phyloP scores from a whole-genome alignment of 192 early-diverging fungal genomes.

The Ramicandelaber brevisporus region DNA sequence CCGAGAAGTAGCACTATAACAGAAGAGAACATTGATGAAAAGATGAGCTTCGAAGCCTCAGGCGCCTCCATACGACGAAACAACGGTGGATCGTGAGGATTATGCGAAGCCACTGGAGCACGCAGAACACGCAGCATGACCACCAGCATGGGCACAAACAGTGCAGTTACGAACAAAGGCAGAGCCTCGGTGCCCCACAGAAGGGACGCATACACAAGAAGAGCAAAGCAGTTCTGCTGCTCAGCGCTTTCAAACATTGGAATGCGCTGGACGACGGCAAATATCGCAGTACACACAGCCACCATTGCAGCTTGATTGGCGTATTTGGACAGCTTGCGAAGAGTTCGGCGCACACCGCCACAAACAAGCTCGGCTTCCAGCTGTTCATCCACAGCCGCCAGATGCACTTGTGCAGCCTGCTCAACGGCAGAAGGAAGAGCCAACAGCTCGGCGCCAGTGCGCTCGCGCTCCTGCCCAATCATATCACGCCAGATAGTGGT shows the following conservation, averaged over 20 bases:
- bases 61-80: slow-evolving; percentile 35
- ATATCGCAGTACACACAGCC: slow-evolving; percentile 23
- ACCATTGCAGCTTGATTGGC: no score
- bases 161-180: slow-evolving; percentile 75
- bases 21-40: slow-evolving; percentile 82
- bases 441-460: slow-evolving; percentile 27
- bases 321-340: no score
- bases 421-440: slow-evolving; percentile 4
- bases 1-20: slow-evolving; percentile 91
- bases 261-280: slow-evolving; percentile 25
- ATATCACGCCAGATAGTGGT: slow-evolving; percentile 97
- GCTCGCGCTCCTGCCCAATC: slow-evolving; percentile 67
- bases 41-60: slow-evolving; percentile 59
- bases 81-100: slow-evolving; percentile 15
- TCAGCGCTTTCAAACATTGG: slow-evolving; percentile 40
- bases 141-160: slow-evolving; percentile 67
- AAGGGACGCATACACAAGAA: slow-evolving; percentile 67
- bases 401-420: slow-evolving; percentile 5
- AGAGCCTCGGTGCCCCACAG: slow-evolving; percentile 88
- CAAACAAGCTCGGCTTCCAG: no score
- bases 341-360: no score
- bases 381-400: slow-evolving; percentile 20
- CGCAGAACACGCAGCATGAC: slow-evolving; percentile 68
- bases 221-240: slow-evolving; percentile 75
- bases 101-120: slow-evolving; percentile 14